Evolutionary conservation across 1,284 basidiomycete species (phyloP), one percentile per base, ranked within the genome.

Genomic region (Gomphus bonarii): DNA sequence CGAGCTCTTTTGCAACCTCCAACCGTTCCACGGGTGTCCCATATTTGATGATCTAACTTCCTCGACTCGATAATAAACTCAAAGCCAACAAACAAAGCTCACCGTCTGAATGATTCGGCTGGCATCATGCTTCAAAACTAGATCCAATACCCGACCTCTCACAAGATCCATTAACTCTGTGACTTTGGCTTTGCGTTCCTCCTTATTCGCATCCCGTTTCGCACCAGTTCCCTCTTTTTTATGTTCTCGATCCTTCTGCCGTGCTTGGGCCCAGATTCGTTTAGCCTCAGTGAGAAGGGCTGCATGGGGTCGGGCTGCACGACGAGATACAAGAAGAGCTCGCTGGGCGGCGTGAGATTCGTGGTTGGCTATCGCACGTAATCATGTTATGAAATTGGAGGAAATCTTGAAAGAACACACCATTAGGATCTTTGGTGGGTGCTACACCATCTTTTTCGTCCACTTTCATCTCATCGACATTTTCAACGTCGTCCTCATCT

Each of bases 71-170:
- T 16, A 49, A 9, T 22, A 50, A 44, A 55, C 33, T 31, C 28
- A 6, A 35, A 12, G 14, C 22, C 3, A 20, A 14, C 18, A 14
- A 16, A 2, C 51, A 31, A 31, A 6, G 25, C 72, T 62, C 50
- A 75, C 78, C 0, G 88, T 92, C 69, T 94, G 91, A 25, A 94
- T 79, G 54, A 93, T 88, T 59, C 91, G 76, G 62, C 88, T 91
- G 8, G 90, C 91, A 69, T 94, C 91, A 67, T 95, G 91, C 68
- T 93, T 94, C 66, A 91, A 80, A 7, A 88, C 85, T 51, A 94
- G 84, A 50, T 92, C 91, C 60, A 83, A 84, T 12, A 93, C 82
- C 59, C 84, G 81, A 8, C 90, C 90, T 25, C 86, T 80, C 28
- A 91, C 81, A 48, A 84, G 76, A 33, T 74, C 70, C 81, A 90